Percentiles rank a stretch among this genome's conserved stretches.
These are phyloP conservation scores for Trichoderma sp. DNA, from an alignment of 2,329 filamentous ascomycete species.

Conservation along the genomic window DNA sequence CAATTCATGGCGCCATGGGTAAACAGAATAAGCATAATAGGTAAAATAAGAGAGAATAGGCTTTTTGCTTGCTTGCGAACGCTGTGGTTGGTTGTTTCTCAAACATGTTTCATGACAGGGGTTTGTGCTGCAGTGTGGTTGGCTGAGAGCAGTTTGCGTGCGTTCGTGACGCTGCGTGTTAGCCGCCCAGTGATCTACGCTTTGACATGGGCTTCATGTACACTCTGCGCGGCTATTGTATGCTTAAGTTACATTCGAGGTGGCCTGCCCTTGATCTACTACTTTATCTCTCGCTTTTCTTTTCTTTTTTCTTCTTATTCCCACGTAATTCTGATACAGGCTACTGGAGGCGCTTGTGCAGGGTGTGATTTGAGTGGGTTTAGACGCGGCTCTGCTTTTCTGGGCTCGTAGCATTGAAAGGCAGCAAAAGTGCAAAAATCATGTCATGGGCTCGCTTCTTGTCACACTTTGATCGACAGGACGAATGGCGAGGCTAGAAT, in stretches of 20 bases:
- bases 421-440: background rate
- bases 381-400: background rate
- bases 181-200: background rate
- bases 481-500: background rate
- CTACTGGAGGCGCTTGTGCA: background rate
- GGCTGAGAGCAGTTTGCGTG: background rate
- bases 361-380: background rate
- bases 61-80: background rate
- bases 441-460: background rate
- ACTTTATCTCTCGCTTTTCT: background rate
- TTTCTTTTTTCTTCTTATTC: background rate
- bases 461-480: background rate
- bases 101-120: constrained; percentile 7
- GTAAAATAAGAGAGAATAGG: background rate
- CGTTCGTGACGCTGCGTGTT: background rate
- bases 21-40: too few species aligned
- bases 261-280: background rate
- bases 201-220: background rate
- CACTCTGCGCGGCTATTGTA: background rate
- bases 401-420: background rate
- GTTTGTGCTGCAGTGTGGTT: background rate
- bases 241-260: background rate
- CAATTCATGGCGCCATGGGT: too few species aligned
- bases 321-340: background rate
- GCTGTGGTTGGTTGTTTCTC: background rate